Base-by-base conservation (phyloP, 2,329 filamentous ascomycete species). In the Diaporthe eres region DNA sequence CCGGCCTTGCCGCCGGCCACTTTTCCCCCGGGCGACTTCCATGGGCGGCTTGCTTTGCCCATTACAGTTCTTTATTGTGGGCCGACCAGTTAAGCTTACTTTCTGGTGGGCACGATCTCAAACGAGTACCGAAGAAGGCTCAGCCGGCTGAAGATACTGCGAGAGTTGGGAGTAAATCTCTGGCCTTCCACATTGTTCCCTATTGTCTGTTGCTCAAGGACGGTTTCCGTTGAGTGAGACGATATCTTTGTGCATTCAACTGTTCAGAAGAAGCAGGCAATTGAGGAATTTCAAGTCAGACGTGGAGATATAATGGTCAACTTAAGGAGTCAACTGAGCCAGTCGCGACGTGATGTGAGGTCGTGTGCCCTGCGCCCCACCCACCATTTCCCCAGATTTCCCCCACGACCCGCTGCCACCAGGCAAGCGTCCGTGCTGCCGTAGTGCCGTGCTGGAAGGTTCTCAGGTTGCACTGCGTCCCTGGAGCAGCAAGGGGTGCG, bases 351-450 rank as follows among this genome's bases (percentile, higher is more conserved):
- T 34, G 8, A 34, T 10, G 22, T 65, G 2, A 7, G 19, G 70
- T 61, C n/a, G 42, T 19, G 49, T 67, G 60, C 10, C 44, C 19
- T 6, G 12, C 44, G 12, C 44, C 44, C 61, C 47, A 13, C n/a
- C 63, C 12, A 39, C 31, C 63, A 68, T 68, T 67, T 67, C 44
- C 63, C 63, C 63, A 19, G 63, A 53, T 34, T 68, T 6, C 44
- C 31, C 63, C 44, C 39, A 25, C 19, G 28, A 39, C 47, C 63
- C 47, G 44, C 31, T 37, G 44, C 12, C 63, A 51, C 44, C 22
- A 37, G 63, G 44, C 44, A n/a, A 68, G 31, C 19, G 42, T 44
- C 60, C 25, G 60, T 47, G 60, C 39, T n/a, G 39, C 60, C 4
- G 25, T 25, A 28, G 6, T 31, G 15, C n/a, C 60, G 58, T 44